Percentiles rank a stretch among this genome's conserved stretches.
Conservation (phyloP, 179 eudicot genomes). For the Gypsophila paniculata region DNA sequence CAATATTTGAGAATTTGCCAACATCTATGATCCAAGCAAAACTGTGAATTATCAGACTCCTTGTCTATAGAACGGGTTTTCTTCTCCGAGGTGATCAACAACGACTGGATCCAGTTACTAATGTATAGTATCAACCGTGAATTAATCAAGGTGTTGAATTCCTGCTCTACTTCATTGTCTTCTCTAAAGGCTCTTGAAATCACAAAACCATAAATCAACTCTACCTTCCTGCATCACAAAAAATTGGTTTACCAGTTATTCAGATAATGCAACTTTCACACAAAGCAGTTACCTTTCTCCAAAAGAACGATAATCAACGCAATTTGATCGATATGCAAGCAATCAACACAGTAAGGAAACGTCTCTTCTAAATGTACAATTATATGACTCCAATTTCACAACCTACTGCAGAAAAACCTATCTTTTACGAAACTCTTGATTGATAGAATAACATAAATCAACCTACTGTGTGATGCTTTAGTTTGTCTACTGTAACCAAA, state of each 20-base stretch:
- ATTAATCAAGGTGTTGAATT: conserved; percentile 43
- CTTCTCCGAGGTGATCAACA: conserved; percentile 66
- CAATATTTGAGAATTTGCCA: conserved; percentile 80
- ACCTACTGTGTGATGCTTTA: not conserved
- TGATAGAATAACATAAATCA: not conserved
- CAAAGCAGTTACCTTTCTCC: conserved; percentile 8
- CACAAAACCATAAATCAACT: conserved; percentile 54
- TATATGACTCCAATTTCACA: not conserved
- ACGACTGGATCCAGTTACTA: conserved; percentile 64
- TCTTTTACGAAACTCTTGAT: not conserved
- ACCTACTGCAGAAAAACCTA: not conserved
- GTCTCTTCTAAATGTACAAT: not conserved
- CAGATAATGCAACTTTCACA: conserved; percentile 8
- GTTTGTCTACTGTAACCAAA: too few species aligned
- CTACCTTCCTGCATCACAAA: conserved; percentile 65
- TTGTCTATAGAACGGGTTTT: conserved; percentile 41
- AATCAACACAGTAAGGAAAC: not conserved
- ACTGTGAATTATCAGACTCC: conserved; percentile 36
- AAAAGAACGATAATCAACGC: not conserved
- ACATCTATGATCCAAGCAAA: conserved; percentile 65
- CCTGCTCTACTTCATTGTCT: conserved; percentile 27
- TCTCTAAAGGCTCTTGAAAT: conserved; percentile 32
- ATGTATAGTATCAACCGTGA: conserved; percentile 44
- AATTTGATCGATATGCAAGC: not conserved
- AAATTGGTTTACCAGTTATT: conserved; percentile 5